A percentile compares a stretch with the other conserved stretches of the same genome.
These are phyloP conservation scores for Asclepias syriaca DNA, from an alignment of 257 asterid genomes.

Conservation along the genomic window DNA sequence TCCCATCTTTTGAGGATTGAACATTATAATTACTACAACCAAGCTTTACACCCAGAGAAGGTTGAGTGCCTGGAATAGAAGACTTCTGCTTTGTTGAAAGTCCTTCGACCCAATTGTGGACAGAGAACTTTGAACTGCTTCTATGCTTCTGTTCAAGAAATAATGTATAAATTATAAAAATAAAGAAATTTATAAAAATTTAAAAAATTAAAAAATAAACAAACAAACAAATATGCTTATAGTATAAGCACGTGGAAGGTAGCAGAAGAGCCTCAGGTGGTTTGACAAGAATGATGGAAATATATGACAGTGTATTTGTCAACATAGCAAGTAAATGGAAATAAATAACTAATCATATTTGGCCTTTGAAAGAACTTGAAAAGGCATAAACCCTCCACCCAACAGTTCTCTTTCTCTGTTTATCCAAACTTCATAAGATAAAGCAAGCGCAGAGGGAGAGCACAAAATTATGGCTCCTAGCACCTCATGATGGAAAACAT, in stretches of 20 bases:
- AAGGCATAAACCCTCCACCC: background rate
- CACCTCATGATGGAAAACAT: background rate
- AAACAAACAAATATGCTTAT: background rate
- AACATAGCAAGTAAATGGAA: background rate
- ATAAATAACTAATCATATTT: background rate
- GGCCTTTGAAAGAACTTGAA: background rate
- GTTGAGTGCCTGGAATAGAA: conserved; percentile 28
- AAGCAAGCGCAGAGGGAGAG: background rate
- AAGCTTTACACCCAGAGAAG: conserved; percentile 27
- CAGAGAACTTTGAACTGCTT: conserved; percentile 61
- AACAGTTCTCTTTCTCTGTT: background rate
- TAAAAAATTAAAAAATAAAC: too few species aligned
- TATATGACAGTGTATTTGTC: background rate
- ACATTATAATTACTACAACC: conserved; percentile 24
- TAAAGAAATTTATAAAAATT: too few species aligned
- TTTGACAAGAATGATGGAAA: background rate
- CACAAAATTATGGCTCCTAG: background rate
- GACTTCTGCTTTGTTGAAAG: conserved; percentile 44
- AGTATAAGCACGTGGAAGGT: background rate
- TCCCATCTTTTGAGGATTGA: conserved; percentile 32
- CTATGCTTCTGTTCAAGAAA: conserved; percentile 67
- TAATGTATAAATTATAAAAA: background rate
- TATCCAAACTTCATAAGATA: conserved; percentile 1
- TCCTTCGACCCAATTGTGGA: conserved; percentile 67
- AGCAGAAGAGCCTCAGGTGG: background rate